These are phyloP conservation scores for Brassica cretica DNA, from an alignment of 345 rosid species.

Conservation along the genomic window DNA sequence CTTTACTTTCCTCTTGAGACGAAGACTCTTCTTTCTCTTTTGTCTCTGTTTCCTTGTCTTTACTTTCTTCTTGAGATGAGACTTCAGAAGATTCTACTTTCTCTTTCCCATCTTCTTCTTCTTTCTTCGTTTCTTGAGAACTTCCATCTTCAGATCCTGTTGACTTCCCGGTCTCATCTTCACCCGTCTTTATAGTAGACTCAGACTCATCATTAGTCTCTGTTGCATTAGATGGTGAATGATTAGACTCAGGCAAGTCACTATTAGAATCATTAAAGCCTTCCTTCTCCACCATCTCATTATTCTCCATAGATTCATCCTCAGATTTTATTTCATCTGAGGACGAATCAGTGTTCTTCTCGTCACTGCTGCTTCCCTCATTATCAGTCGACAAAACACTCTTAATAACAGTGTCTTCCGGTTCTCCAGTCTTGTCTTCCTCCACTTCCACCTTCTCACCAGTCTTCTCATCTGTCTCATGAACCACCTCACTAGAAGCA, in stretches of 20 bases:
- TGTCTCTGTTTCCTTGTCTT: neutral
- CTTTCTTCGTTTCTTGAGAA: slow-evolving; percentile 6
- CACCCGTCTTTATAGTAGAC: slow-evolving; percentile 8
- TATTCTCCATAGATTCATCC: slow-evolving; percentile 44
- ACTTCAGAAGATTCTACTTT: slow-evolving; percentile 5
- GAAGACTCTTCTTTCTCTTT: neutral
- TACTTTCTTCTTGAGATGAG: slow-evolving; percentile 25
- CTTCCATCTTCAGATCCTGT: slow-evolving; percentile 9
- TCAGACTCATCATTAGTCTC: slow-evolving; percentile 22
- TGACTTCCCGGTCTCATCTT: slow-evolving; percentile 6
- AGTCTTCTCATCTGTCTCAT: slow-evolving; percentile 41
- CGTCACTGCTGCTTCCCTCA: slow-evolving; percentile 38
- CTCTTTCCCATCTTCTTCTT: slow-evolving; percentile 27
- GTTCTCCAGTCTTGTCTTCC: slow-evolving; percentile 37
- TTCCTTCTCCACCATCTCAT: slow-evolving; percentile 42
- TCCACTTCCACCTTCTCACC: slow-evolving; percentile 29
- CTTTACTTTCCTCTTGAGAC: neutral
- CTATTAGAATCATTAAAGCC: slow-evolving; percentile 38
- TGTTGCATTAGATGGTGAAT: slow-evolving; percentile 33
- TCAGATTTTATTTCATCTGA: slow-evolving; percentile 24
- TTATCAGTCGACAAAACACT: slow-evolving; percentile 31
- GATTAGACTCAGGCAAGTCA: slow-evolving; percentile 45
- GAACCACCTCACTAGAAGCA: slow-evolving; percentile 81
- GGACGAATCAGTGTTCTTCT: slow-evolving; percentile 27
- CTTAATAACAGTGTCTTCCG: slow-evolving; percentile 37